phyloP scores from a whole-genome alignment of 2,329 filamentous ascomycete genomes.

The Albophoma yamanashiensis region DNA sequence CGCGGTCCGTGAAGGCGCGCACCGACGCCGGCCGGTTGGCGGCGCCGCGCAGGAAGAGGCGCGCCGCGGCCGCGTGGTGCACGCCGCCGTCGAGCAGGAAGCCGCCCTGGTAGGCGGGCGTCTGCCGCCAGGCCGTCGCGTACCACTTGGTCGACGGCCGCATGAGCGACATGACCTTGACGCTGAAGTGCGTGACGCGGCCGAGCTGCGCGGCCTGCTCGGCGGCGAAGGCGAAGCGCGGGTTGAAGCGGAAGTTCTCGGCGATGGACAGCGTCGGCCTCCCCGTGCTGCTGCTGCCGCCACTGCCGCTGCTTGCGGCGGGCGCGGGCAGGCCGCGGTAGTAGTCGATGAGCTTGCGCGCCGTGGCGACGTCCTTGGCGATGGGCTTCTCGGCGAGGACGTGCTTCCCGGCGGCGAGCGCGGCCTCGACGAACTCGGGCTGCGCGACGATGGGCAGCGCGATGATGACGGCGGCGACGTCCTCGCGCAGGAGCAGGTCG shows the following conservation, averaged over 20 bases:
- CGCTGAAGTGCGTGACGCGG: slow-evolving; percentile 34
- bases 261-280: slow-evolving; percentile 45
- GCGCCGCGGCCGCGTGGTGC: slow-evolving; percentile 55
- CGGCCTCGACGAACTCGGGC: slow-evolving; percentile 45
- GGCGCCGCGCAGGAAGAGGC: slow-evolving; percentile 42
- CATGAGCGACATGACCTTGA: slow-evolving; percentile 25
- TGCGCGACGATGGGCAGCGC: slow-evolving; percentile 54
- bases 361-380: slow-evolving; percentile 43
- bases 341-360: slow-evolving; percentile 27
- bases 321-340: slow-evolving; percentile 13
- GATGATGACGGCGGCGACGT: slow-evolving; percentile 45
- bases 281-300: too few species aligned
- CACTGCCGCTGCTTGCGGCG: slow-evolving; percentile 8
- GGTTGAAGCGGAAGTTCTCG: slow-evolving; percentile 62
- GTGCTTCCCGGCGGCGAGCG: slow-evolving; percentile 55
- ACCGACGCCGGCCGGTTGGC: slow-evolving; percentile 33
- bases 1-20: slow-evolving; percentile 42
- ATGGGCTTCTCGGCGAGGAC: slow-evolving; percentile 62
- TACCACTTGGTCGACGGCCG: slow-evolving; percentile 31
- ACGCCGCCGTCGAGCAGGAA: slow-evolving; percentile 70
- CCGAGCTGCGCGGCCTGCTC: slow-evolving; percentile 23
- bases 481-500: slow-evolving; percentile 40
- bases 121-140: slow-evolving; percentile 53
- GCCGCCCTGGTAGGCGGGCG: slow-evolving; percentile 61
- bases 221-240: slow-evolving; percentile 41